phyloP scores from a whole-genome alignment of 2,329 filamentous ascomycete species.

The Anisogramma anomala region DNA sequence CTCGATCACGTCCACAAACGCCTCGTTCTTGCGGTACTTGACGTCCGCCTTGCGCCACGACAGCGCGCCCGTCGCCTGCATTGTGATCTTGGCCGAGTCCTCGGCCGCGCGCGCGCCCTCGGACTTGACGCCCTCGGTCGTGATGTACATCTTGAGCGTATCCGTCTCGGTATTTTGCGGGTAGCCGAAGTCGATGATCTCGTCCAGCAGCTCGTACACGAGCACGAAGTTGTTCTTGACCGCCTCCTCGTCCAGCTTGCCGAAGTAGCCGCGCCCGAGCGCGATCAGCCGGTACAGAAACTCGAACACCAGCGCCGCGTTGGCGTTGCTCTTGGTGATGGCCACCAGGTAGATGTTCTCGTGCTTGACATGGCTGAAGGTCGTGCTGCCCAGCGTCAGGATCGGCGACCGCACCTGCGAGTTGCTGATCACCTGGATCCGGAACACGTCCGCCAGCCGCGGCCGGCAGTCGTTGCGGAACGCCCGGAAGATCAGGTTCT shows the following conservation, averaged over 20 bases:
- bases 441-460: conserved; percentile 95
- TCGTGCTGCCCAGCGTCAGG: conserved; percentile 91
- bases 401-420: conserved; percentile 95
- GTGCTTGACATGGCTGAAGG: conserved; percentile 98
- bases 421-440: conserved; percentile 98
- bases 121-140: conserved; percentile 95
- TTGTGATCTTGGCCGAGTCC: conserved; percentile 95
- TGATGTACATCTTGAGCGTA: conserved; percentile 99
- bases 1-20: conserved; percentile 98
- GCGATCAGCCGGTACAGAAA: conserved; percentile 88
- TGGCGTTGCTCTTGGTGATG: conserved; percentile 97
- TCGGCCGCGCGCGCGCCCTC: conserved; percentile 67
- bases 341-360: conserved; percentile 98
- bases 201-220: conserved; percentile 93
- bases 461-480: conserved; percentile 98
- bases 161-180: conserved; percentile 98
- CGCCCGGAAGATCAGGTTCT: conserved; percentile 98
- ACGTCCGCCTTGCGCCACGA: conserved; percentile 97
- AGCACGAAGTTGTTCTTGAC: conserved; percentile 99
- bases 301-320: conserved; percentile 94
- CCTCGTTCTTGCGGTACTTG: conserved; percentile 98
- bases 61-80: conserved; percentile 94
- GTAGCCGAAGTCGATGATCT: conserved; percentile 98
- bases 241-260: conserved; percentile 97
- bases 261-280: conserved; percentile 91